These are phyloP conservation scores for Exidia glandulosa DNA, from an alignment of 768 basidiomycete genomes.

Conservation along the genomic window DNA sequence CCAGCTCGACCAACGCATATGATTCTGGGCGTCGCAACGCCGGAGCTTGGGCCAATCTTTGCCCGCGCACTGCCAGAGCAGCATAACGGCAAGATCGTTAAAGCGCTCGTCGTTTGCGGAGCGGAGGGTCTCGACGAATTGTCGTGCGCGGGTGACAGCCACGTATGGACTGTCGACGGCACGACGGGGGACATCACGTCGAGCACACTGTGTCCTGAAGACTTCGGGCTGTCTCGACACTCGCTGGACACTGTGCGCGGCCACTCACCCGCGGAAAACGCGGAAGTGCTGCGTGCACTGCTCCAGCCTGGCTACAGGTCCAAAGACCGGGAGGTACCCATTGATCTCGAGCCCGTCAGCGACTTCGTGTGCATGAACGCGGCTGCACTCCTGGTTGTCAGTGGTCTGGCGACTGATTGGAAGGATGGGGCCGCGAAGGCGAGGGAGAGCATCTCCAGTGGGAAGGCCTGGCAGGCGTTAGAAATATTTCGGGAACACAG, in stretches of 20 bases:
- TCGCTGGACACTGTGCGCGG: constrained; percentile 61
- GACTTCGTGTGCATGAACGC: constrained; percentile 90
- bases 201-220: constrained; percentile 47
- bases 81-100: constrained; percentile 58
- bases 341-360: constrained; percentile 47
- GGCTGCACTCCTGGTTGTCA: constrained; percentile 76
- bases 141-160: constrained; percentile 83
- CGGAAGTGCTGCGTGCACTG: constrained; percentile 54
- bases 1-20: constrained; percentile 79
- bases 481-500: constrained; percentile 22
- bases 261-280: constrained; percentile 70
- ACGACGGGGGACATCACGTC: constrained; percentile 47
- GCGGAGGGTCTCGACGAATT: constrained; percentile 90
- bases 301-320: constrained; percentile 39
- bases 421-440: constrained; percentile 64
- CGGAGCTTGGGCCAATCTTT: constrained; percentile 70
- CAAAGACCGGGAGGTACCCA: constrained; percentile 34
- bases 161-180: constrained; percentile 69
- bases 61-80: constrained; percentile 44
- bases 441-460: constrained; percentile 28
- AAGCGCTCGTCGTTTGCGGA: constrained; percentile 90
- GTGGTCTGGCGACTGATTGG: constrained; percentile 61
- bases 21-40: constrained; percentile 83
- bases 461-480: constrained; percentile 27
- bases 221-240: constrained; percentile 66